phyloP scores from a whole-genome alignment of 257 asterid species.

The Rehmannia glutinosa region DNA sequence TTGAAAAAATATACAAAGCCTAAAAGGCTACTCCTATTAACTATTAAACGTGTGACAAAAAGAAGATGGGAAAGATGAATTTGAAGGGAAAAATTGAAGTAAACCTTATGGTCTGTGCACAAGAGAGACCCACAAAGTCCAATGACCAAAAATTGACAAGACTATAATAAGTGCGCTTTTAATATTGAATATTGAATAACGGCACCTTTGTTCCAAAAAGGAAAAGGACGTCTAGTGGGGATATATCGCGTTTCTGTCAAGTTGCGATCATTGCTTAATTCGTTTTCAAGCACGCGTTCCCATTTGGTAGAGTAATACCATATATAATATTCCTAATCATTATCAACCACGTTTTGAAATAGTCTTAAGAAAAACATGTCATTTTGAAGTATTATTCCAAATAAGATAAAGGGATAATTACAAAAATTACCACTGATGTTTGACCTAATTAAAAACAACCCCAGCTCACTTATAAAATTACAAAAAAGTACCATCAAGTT shows the following conservation, averaged over 20 bases:
- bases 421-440: no score
- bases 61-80: not conserved
- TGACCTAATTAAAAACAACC: no score
- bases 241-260: conserved; percentile 1
- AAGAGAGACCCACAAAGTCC: conserved; percentile 15
- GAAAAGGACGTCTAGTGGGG: conserved; percentile 8
- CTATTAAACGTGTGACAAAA: conserved; percentile 19
- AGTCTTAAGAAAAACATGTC: not conserved
- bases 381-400: not conserved
- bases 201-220: not conserved
- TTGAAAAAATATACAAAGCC: no score
- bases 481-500: no score
- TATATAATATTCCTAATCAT: not conserved
- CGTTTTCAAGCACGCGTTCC: not conserved
- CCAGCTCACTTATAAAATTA: no score
- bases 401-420: no score
- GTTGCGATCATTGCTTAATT: conserved; percentile 8
- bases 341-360: not conserved
- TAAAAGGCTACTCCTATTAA: not conserved
- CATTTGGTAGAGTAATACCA: not conserved
- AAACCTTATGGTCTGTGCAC: conserved; percentile 11
- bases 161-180: conserved; percentile 24
- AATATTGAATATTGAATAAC: not conserved
- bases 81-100: not conserved
- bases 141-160: conserved; percentile 20